Evolutionary conservation across 768 basidiomycete genomes (phyloP), one percentile per base, ranked within the genome.

Genomic region (Amanita rubescens): DNA sequence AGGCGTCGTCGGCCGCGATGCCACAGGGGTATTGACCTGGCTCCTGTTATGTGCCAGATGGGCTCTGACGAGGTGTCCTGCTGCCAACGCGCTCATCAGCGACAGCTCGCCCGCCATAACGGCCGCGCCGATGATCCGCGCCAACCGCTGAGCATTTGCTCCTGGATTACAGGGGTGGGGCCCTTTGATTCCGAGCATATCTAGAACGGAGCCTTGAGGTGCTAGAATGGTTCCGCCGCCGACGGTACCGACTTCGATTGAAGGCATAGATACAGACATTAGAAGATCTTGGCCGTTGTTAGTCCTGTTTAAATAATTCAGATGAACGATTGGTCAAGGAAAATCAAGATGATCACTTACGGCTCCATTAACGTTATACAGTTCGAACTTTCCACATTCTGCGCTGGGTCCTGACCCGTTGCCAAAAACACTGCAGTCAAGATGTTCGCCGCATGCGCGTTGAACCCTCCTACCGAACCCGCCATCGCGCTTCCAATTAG

Each of bases 331-430:
- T n/a, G n/a, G 17, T 22, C 0, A 12, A 49, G 46, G 37, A 48
- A 57, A 51, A 59, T n/a, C n/a, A 49, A 41, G 42, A 32, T 54
- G 42, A 52, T 60, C 3, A 89, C 91, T 69, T 67, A 96, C 88
- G 94, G 85, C 69, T 99, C 96, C 95, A 99, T 98, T 44, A 97
- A 73, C 1, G 96, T 99, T 76, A 99, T 95, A 69, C 96, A 99
- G 66, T 92, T 94, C 35, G 94, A 95, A 54, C 91, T 94, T 74
- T 95, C 96, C 24, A 99, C 95, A 67, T 97, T 97, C 76, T 99
- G 96, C 6, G 96, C 96, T 2, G 96, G 96, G 64, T 99, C 96
- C 70, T 99, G 96, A 15, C 96, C 96, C 35, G 94, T 95, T 14
- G 96, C 96, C 58, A 99, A 73, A 74, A 86, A 99, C 53, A 98